These are phyloP conservation scores for Hypoxylon cercidicola DNA, from an alignment of 495 filamentous ascomycete genomes.

Conservation along the genomic window DNA sequence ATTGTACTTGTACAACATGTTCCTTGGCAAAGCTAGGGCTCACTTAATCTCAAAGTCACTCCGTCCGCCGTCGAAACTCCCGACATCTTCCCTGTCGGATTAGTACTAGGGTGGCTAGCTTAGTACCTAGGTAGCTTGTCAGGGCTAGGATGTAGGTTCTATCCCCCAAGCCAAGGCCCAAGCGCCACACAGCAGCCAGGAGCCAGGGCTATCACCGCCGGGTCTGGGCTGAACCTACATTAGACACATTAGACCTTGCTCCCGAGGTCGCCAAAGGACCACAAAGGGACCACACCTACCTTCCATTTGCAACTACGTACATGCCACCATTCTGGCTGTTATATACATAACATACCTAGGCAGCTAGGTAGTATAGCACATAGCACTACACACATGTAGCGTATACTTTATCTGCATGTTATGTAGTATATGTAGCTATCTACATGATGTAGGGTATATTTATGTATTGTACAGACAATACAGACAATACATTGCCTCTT, in stretches of 20 bases:
- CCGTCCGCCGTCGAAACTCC: constrained; percentile 40
- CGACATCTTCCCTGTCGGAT: constrained; percentile 35
- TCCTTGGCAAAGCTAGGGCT: constrained; percentile 30
- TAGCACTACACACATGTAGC: too few species aligned
- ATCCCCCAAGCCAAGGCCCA: constrained; percentile 8
- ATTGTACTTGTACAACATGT: constrained; percentile 36
- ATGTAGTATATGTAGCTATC: too few species aligned
- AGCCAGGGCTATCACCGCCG: constrained; percentile 23
- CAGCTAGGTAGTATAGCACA: too few species aligned
- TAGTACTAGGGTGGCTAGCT: background rate
- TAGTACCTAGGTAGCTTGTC: background rate
- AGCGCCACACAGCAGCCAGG: constrained; percentile 32
- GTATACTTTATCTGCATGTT: too few species aligned
- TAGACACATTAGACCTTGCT: constrained; percentile 41
- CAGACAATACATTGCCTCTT: too few species aligned
- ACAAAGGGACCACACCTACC: constrained; percentile 39
- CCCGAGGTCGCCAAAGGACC: constrained; percentile 39
- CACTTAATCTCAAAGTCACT: constrained; percentile 27
- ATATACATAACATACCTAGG: constrained; percentile 15
- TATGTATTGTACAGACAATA: too few species aligned
- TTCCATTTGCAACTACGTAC: constrained; percentile 44
- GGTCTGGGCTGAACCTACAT: constrained; percentile 40
- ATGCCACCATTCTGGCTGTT: constrained; percentile 24
- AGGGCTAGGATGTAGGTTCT: background rate
- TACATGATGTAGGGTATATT: too few species aligned